Evolutionary conservation across 768 basidiomycete species (phyloP), one percentile per base, ranked within the genome.

Genomic region (Panellus pusillus): DNA sequence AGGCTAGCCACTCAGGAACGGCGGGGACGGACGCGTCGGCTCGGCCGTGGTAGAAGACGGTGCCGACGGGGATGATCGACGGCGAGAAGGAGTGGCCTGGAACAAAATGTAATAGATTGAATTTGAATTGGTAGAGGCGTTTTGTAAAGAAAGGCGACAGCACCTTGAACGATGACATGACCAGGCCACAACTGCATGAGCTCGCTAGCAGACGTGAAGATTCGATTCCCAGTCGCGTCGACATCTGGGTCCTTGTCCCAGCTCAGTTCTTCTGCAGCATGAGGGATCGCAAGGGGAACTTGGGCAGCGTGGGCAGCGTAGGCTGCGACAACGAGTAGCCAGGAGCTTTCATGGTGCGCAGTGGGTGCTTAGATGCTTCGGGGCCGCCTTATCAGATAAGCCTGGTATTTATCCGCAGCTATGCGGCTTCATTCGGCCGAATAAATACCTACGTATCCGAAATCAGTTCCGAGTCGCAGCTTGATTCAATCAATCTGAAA

Each of bases 11-110:
- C 35, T 54, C 52, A 9, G 52, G 52, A 1, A 18, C 41, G 6
- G 46, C 35, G 31, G 52, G 52, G 15, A 43, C 14, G 27, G 24
- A 6, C 32, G 13, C 20, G 52, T 47, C 45, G 19, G 19, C 31
- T 15, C 52, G 52, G 2, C 52, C 52, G 31, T 54, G 52, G 17
- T 54, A 54, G 40, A 54, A 54, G 45, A 54, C 40, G 31, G 52
- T 54, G 9, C 52, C 52, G 24, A 36, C 39, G 15, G 52, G 52
- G 27, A 54, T 54, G 38, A 20, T 41, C 28, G 37, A 41, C 8
- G 52, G 52, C 1, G 52, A 38, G 27, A 54, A 28, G 18, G 52
- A 54, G 40, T 47, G 45, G 18, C 51, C 51, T 52, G 2, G 3
- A 27, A 27, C n/a, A n/a, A 18, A 36, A 14, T 24, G 24, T 24